These are phyloP conservation scores for Neofusicoccum sp. DNA, from an alignment of 2,329 filamentous ascomycete species.

Conservation along the genomic window DNA sequence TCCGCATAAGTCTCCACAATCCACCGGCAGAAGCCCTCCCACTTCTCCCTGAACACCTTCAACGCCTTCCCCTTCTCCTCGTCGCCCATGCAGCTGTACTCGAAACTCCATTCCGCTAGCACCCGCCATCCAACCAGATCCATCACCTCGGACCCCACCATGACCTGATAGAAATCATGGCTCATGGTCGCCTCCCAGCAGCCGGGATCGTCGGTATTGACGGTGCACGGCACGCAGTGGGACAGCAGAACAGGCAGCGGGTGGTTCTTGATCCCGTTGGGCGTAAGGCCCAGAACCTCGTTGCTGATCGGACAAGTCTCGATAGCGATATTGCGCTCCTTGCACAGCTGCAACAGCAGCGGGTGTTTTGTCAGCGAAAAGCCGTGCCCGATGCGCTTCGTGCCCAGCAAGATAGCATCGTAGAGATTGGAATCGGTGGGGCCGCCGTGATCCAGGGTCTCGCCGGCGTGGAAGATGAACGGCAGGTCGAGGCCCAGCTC, in stretches of 20 bases:
- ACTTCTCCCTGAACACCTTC: constrained; percentile 56
- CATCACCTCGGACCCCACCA: constrained; percentile 69
- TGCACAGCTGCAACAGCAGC: constrained; percentile 67
- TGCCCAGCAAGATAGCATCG: constrained; percentile 66
- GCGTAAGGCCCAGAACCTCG: constrained; percentile 71
- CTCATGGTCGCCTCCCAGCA: constrained; percentile 48
- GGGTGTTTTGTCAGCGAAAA: constrained; percentile 70
- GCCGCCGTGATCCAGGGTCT: constrained; percentile 67
- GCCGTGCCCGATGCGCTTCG: constrained; percentile 75
- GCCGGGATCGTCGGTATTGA: constrained; percentile 72
- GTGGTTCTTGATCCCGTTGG: constrained; percentile 64
- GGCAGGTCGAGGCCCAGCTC: constrained; percentile 60
- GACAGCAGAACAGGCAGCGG: constrained; percentile 69
- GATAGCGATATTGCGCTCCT: constrained; percentile 60
- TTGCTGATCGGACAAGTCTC: constrained; percentile 79
- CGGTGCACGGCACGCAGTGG: constrained; percentile 70
- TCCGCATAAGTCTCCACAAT: constrained; percentile 48
- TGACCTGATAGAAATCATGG: constrained; percentile 76
- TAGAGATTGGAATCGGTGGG: constrained; percentile 64
- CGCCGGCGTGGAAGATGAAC: constrained; percentile 76
- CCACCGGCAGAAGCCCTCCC: constrained; percentile 61
- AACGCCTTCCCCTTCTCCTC: constrained; percentile 44
- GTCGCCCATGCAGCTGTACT: constrained; percentile 45
- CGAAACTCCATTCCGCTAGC: constrained; percentile 49
- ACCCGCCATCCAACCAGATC: constrained; percentile 72